A percentile compares a stretch with the other conserved stretches of the same genome.
Evolutionary conservation across 1,139 yeast species (phyloP).

Genomic region (Candida labiduridarum): DNA sequence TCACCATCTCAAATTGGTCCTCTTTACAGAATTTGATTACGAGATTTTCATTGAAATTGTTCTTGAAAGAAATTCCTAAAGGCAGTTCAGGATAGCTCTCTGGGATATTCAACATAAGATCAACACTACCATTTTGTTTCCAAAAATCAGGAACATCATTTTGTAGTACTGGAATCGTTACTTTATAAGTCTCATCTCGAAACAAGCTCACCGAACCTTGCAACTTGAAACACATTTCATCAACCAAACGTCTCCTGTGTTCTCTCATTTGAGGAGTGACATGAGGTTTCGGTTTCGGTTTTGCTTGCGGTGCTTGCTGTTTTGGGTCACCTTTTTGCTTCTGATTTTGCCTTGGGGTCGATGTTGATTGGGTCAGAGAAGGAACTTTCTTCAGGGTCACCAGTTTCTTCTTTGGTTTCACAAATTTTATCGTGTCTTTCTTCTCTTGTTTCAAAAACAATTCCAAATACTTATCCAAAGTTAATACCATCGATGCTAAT

Average conservation of each 20-base stretch:
- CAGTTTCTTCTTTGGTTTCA: conserved; percentile 21
- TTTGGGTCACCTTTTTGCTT: conserved; percentile 1
- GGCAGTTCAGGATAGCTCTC: conserved; percentile 22
- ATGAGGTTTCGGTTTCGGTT: conserved; percentile 5
- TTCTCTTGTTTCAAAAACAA: conserved; percentile 59
- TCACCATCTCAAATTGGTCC: conserved; percentile 18
- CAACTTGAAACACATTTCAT: conserved; percentile 27
- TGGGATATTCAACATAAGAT: conserved; percentile 26
- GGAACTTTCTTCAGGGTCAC: conserved; percentile 2
- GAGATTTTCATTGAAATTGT: conserved; percentile 27
- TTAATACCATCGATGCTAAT: conserved; percentile 53
- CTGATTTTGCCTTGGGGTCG: no score
- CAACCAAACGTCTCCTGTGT: conserved; percentile 22
- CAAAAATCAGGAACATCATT: conserved; percentile 24
- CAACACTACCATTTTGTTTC: conserved; percentile 21
- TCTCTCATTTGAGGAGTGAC: conserved; percentile 14
- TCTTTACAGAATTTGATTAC: conserved; percentile 22
- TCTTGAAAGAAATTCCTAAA: conserved; percentile 23
- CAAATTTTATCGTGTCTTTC: conserved; percentile 43
- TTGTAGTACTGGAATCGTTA: conserved; percentile 24
- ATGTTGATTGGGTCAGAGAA: not conserved
- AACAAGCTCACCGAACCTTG: conserved; percentile 27
- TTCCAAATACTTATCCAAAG: conserved; percentile 62
- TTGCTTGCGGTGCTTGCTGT: conserved; percentile 6
- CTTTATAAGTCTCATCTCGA: conserved; percentile 27